Percentiles rank a stretch among this genome's conserved stretches.
phyloP scores from a whole-genome alignment of 768 basidiomycete genomes.

The Sistotremastrum niveocremeum region DNA sequence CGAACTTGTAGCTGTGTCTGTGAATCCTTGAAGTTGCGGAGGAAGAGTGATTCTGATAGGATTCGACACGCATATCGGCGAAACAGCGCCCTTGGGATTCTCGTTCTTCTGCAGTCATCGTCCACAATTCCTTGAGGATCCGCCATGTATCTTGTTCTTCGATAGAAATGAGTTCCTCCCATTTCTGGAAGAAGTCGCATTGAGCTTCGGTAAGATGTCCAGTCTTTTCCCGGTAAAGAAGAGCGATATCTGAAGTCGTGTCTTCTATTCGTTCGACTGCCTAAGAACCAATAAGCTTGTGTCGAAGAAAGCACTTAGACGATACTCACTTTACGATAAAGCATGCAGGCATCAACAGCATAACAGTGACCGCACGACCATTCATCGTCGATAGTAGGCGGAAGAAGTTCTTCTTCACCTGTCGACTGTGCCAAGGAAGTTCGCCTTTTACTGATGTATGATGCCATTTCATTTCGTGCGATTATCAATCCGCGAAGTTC shows the following conservation, averaged over 20 bases:
- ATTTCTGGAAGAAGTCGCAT: constrained; percentile 70
- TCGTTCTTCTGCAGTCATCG: constrained; percentile 66
- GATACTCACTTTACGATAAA: constrained; percentile 67
- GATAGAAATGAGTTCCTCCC: constrained; percentile 74
- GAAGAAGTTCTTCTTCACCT: constrained; percentile 50
- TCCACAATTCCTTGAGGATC: constrained; percentile 91
- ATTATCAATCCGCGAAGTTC: constrained; percentile 78
- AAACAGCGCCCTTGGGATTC: constrained; percentile 80
- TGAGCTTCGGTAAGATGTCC: constrained; percentile 61
- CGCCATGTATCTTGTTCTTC: constrained; percentile 82
- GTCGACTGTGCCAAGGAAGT: constrained; percentile 1
- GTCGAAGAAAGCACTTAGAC: not conserved
- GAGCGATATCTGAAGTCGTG: constrained; percentile 31
- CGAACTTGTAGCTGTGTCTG: constrained; percentile 66
- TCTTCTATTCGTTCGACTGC: constrained; percentile 56
- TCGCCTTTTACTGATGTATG: constrained; percentile 50
- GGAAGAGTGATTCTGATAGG: constrained; percentile 18
- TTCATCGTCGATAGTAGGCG: constrained; percentile 75
- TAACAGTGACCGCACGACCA: constrained; percentile 72
- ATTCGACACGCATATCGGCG: constrained; percentile 58
- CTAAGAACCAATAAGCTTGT: constrained; percentile 20
- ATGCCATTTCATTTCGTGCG: constrained; percentile 74
- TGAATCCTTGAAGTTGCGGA: constrained; percentile 40
- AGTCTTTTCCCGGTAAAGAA: constrained; percentile 67
- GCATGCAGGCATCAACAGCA: constrained; percentile 76